Evolutionary conservation across 495 filamentous ascomycete genomes (phyloP).

Genomic region (Aspergillus ostianus): DNA sequence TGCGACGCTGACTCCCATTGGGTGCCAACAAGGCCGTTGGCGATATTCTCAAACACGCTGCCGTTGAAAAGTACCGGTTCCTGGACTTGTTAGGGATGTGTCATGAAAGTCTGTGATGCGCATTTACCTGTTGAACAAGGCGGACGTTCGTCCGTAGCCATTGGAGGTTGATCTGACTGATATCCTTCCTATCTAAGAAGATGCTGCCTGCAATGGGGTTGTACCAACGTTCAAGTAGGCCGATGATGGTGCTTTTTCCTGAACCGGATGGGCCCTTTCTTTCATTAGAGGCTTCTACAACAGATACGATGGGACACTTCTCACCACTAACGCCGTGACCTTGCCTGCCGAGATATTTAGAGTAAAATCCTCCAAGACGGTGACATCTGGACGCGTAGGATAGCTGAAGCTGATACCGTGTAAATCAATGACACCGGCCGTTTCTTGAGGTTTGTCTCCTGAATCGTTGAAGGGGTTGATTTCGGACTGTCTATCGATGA

Average conservation of each 20-base stretch:
- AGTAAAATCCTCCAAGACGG: slow-evolving; percentile 47
- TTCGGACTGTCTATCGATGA: slow-evolving; percentile 32
- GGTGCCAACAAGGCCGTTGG: slow-evolving; percentile 69
- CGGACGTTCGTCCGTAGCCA: slow-evolving; percentile 83
- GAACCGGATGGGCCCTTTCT: slow-evolving; percentile 64
- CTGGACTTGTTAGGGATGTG: not conserved
- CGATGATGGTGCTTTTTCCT: slow-evolving; percentile 83
- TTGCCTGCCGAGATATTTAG: slow-evolving; percentile 43
- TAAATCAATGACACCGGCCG: slow-evolving; percentile 35
- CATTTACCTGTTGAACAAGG: slow-evolving; percentile 52
- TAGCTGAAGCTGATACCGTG: slow-evolving; percentile 51
- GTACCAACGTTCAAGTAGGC: slow-evolving; percentile 85
- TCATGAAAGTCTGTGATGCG: not conserved
- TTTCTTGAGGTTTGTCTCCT: slow-evolving; percentile 19
- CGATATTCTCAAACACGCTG: slow-evolving; percentile 77
- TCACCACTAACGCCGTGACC: slow-evolving; percentile 46
- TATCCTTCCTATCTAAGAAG: slow-evolving; percentile 69
- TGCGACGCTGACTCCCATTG: slow-evolving; percentile 52
- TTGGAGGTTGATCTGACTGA: slow-evolving; percentile 68
- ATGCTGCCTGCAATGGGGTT: slow-evolving; percentile 70
- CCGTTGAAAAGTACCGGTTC: slow-evolving; percentile 59
- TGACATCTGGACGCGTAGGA: slow-evolving; percentile 50
- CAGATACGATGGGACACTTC: slow-evolving; percentile 21
- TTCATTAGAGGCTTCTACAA: not conserved
- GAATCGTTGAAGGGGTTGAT: slow-evolving; percentile 29